Base-by-base conservation (phyloP, 2,329 filamentous ascomycete genomes). In the Fusarium sp. region DNA sequence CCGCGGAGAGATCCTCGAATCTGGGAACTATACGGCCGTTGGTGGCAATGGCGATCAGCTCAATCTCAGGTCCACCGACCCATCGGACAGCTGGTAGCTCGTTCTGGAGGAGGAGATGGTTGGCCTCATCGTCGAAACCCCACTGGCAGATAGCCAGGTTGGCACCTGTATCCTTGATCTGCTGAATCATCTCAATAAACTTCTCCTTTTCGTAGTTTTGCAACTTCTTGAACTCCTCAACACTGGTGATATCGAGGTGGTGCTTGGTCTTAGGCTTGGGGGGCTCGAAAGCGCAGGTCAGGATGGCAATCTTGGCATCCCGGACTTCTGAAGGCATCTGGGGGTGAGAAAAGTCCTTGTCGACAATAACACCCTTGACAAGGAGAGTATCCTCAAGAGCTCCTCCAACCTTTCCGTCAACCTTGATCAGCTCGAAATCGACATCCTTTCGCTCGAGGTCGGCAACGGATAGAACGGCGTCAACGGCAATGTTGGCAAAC, bases 241-340 rank as follows among this genome's bases (percentile, higher is more conserved):
- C 95, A 44, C 91, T 93, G 60, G 94, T 96, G 79, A 99, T 99
- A 79, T 99, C 96, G 68, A 99, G 89, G 87, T 98, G 97, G 84
- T 99, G 96, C 89, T 99, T 99, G 50, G 96, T 99, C 89, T 99
- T 99, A 74, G 96, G 96, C 88, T 99, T 99, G 53, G 96, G 96
- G 32, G 96, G 96, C 85, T 99, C 96, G 79, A 99, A 99, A 6
- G 96, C 94, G 81, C 96, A 99, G 54, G 96, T 99, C 65, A 99
- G 85, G 77, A 99, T 99, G 75, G 96, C 96, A 78, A 99, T 90
- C 86, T 98, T 98, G 79, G 96, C 97, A 82, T 99, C 94, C 76
- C 87, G 89, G 71, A 99, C 95, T 83, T 98, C 94, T 53, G 92
- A 93, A 14, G 96, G 96, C 96, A 99, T 99, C 84, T 99, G 96